phyloP scores from a whole-genome alignment of 1,284 basidiomycete species.

The Trichosporon asahii region DNA sequence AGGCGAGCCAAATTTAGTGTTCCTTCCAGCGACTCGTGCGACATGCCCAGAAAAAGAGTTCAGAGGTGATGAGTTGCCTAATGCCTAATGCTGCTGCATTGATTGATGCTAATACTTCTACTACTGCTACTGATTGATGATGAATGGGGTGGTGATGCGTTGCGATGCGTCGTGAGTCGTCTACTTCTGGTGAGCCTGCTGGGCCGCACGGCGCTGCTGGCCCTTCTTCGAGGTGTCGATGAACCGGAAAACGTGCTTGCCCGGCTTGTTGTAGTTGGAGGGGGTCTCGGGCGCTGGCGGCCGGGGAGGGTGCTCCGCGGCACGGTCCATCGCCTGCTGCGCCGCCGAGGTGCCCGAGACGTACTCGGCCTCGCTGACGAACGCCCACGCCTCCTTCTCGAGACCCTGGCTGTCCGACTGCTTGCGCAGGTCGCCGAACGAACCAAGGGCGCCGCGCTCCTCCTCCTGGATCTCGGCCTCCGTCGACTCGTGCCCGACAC shows the following conservation, averaged over 20 bases:
- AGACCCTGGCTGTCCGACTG: slow-evolving; percentile 24
- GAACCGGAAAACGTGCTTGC: slow-evolving; percentile 22
- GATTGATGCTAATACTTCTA: slow-evolving; percentile 7
- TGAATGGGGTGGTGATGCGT: background rate
- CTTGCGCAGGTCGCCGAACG: slow-evolving; percentile 31
- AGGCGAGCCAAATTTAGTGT: background rate
- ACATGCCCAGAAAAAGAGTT: background rate
- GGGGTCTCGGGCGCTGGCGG: background rate
- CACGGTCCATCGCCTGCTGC: background rate
- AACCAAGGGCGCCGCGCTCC: slow-evolving; percentile 33
- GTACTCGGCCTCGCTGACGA: slow-evolving; percentile 33
- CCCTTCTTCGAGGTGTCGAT: slow-evolving; percentile 23
- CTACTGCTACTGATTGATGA: slow-evolving; percentile 2
- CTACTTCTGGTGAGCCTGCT: slow-evolving; percentile 9
- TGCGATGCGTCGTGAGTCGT: background rate
- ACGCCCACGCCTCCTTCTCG: slow-evolving; percentile 46
- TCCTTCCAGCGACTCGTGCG: background rate
- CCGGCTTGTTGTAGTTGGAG: slow-evolving; percentile 8
- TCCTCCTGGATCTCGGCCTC: slow-evolving; percentile 44
- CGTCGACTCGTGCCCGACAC: slow-evolving; percentile 35
- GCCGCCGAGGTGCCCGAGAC: slow-evolving; percentile 14
- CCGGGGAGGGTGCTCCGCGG: background rate
- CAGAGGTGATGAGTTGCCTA: background rate
- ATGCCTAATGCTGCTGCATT: slow-evolving; percentile 14
- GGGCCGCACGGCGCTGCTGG: background rate